A percentile compares a stretch with the other conserved stretches of the same genome.
phyloP scores from a whole-genome alignment of 768 basidiomycete genomes.

The Sarcomyxa edulis region DNA sequence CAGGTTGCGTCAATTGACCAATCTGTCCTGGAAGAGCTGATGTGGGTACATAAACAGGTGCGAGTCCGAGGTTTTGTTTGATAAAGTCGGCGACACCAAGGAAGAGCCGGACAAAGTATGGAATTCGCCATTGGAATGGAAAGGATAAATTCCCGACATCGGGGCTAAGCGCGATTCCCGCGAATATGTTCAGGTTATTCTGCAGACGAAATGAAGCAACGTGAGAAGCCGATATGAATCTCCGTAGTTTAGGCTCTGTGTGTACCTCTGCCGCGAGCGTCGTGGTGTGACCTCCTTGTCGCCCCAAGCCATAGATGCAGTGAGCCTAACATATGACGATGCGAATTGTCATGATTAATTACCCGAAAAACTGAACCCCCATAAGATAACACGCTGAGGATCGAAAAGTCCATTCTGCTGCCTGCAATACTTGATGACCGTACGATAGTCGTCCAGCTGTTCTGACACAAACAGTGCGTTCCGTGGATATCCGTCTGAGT shows the following conservation, averaged over 20 bases:
- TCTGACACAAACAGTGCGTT: conserved; percentile 20
- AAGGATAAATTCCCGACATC: conserved; percentile 16
- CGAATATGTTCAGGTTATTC: conserved; percentile 19
- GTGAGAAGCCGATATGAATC: background rate
- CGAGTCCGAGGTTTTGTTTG: conserved; percentile 18
- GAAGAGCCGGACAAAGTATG: conserved; percentile 12
- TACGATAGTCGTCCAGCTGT: conserved; percentile 30
- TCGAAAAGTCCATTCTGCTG: conserved; percentile 23
- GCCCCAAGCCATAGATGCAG: background rate
- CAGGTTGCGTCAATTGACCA: conserved; percentile 16
- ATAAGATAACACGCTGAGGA: conserved; percentile 22
- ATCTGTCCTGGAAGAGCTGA: conserved; percentile 17
- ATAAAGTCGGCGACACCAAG: conserved; percentile 17
- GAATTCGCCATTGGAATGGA: conserved; percentile 4
- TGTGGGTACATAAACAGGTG: conserved; percentile 22
- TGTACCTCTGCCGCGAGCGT: conserved; percentile 23
- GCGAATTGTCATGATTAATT: background rate
- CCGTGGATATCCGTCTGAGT: conserved; percentile 24
- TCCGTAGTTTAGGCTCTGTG: background rate
- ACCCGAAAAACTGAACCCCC: conserved; percentile 29
- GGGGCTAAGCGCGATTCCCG: conserved; percentile 26
- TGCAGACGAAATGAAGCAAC: conserved; percentile 3
- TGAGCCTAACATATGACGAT: background rate
- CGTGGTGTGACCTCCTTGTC: conserved; percentile 22
- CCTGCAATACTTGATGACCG: conserved; percentile 25